Percentiles rank a stretch among this genome's conserved stretches.
Evolutionary conservation across 352 stramenopile genomes (phyloP).

Genomic region (Globisporangium barbulae): DNA sequence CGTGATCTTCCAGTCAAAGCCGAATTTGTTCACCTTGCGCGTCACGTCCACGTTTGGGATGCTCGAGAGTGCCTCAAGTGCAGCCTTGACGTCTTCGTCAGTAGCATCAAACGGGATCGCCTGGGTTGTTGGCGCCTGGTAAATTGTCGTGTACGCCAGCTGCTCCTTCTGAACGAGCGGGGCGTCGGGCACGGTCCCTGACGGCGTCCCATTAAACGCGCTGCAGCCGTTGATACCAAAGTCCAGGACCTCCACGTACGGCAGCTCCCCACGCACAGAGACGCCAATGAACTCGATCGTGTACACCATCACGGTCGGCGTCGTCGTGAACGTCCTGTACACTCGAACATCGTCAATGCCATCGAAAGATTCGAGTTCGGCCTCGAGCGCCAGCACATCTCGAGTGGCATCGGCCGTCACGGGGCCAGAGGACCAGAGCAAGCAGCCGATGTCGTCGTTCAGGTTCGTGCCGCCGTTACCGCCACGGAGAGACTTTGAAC

Average conservation of each 20-base stretch:
- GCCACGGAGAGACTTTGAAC: constrained; percentile 69
- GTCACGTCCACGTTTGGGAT: constrained; percentile 90
- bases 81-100: constrained; percentile 90
- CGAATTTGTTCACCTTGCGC: constrained; percentile 75
- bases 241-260: constrained; percentile 83
- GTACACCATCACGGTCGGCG: constrained; percentile 77
- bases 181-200: constrained; percentile 1
- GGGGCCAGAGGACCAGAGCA: constrained; percentile 68
- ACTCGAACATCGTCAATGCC: constrained; percentile 77
- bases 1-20: constrained; percentile 91
- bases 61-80: constrained; percentile 87
- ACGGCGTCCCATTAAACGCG: constrained; percentile 43
- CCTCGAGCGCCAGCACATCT: constrained; percentile 55
- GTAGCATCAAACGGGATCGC: constrained; percentile 90
- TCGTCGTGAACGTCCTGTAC: constrained; percentile 39
- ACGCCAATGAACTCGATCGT: constrained; percentile 90
- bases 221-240: constrained; percentile 92
- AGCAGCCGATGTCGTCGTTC: constrained; percentile 74
- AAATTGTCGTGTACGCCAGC: constrained; percentile 76
- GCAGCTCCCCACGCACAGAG: constrained; percentile 88
- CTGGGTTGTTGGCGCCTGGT: constrained; percentile 87
- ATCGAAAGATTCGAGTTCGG: constrained; percentile 60
- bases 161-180: constrained; percentile 42
- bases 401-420: constrained; percentile 29
- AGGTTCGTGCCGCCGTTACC: constrained; percentile 63